Base-by-base conservation (phyloP, 2,329 filamentous ascomycete genomes). In the Fusarium sp. region DNA sequence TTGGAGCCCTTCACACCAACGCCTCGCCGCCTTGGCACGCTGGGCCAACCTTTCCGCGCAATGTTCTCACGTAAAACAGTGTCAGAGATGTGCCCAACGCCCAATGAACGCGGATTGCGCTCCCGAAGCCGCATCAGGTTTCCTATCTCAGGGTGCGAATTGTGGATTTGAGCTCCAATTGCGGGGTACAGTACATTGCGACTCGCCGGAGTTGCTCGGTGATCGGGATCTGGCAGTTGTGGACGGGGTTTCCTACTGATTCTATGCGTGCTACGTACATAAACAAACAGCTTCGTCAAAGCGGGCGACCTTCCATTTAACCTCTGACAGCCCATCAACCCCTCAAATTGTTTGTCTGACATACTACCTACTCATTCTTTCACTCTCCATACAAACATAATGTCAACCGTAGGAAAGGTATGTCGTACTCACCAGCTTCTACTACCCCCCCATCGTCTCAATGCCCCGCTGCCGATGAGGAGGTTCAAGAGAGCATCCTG, bases 331-430 rank as follows among this genome's bases (percentile, higher is more conserved):
- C 22, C 53, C 49, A 62, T 70, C 45, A 17, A 32, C 63, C 53
- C 64, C 57, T 67, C 60, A 52, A 44, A 54, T 33, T 62, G 33
- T 30, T 56, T 63, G 49, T 56, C 69, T 47, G 55, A 46, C 46
- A 48, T 48, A 52, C 63, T 60, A 54, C 55, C 63, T 60, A 54
- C 55, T 43, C 30, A 56, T 53, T 49, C 48, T 57, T 57, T 50
- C 48, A 59, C 50, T 62, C 55, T 51, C 47, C 48, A 60, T 66
- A 55, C 44, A 53, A 49, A 70, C 59, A 78, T 62, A 67, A 85
- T 85, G 83, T 82, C 81, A 66, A 86, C 84, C 50, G 82, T 77
- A 71, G 84, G 84, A 77, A 84, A 86, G 82, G 84, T 86, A 74
- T 62, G 79, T 76, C 43, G 6, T 49, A 41, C 39, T 43, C 27